Percentiles rank a stretch among this genome's conserved stretches.
These are phyloP conservation scores for Onygena corvina DNA, from an alignment of 2,329 filamentous ascomycete species.

Conservation along the genomic window DNA sequence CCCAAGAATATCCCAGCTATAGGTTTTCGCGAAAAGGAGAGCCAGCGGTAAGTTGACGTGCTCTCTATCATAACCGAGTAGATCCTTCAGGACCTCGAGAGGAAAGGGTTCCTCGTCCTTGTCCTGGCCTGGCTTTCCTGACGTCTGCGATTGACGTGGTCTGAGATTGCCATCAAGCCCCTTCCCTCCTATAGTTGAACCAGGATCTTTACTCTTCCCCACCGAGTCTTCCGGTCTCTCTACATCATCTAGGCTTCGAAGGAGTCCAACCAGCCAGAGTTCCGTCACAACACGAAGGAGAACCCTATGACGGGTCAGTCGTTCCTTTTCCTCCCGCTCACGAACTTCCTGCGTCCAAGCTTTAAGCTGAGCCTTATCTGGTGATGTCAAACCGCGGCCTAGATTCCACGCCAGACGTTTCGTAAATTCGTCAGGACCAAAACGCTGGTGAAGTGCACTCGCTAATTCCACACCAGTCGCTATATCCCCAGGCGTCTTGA, in stretches of 20 bases:
- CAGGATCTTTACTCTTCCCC: conserved; percentile 43
- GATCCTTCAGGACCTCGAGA: conserved; percentile 91
- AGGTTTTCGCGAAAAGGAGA: conserved; percentile 90
- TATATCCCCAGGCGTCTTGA: conserved; percentile 85
- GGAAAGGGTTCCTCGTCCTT: conserved; percentile 81
- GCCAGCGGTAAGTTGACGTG: conserved; percentile 83
- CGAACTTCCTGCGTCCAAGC: conserved; percentile 64
- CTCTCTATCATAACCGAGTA: conserved; percentile 85
- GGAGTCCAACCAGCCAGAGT: conserved; percentile 81
- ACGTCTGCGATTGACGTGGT: conserved; percentile 46
- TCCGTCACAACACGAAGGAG: conserved; percentile 86
- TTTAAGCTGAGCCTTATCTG: conserved; percentile 76
- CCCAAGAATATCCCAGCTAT: conserved; percentile 89
- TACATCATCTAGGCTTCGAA: conserved; percentile 66
- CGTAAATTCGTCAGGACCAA: conserved; percentile 81
- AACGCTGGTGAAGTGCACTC: conserved; percentile 89
- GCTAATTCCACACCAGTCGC: conserved; percentile 85
- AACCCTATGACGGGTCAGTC: conserved; percentile 70
- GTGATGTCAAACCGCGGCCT: conserved; percentile 79
- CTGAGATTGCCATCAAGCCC: conserved; percentile 48
- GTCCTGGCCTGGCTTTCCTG: conserved; percentile 45
- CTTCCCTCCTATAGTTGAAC: conserved; percentile 32
- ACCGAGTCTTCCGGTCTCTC: conserved; percentile 50
- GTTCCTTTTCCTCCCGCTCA: conserved; percentile 92
- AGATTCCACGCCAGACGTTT: conserved; percentile 85